These are phyloP conservation scores for Alternaria sp. DNA, from an alignment of 2,329 filamentous ascomycete genomes.

Conservation along the genomic window DNA sequence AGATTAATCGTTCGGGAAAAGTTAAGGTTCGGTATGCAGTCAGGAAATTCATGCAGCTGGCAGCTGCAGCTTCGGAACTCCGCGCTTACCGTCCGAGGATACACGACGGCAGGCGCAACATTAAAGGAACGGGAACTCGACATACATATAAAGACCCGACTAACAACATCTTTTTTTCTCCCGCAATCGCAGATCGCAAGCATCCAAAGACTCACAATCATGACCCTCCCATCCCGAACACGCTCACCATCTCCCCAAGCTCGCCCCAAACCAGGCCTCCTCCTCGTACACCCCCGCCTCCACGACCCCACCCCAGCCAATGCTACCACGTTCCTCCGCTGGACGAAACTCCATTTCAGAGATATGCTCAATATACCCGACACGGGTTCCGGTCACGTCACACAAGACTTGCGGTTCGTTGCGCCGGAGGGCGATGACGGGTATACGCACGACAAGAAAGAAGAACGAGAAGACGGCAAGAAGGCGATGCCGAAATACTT, in stretches of 20 bases:
- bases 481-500: not conserved
- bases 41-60: conserved; percentile 1
- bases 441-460: not conserved
- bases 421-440: not conserved
- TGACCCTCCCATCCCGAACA: not conserved
- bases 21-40: not conserved
- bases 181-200: not conserved
- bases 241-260: not conserved
- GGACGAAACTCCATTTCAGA: conserved; percentile 28
- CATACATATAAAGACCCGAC: not conserved
- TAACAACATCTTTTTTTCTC: not conserved
- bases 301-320: not conserved
- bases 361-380: conserved; percentile 19
- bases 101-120: not conserved
- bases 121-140: not conserved
- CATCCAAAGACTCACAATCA: not conserved
- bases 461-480: not conserved
- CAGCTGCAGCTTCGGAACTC: conserved; percentile 18
- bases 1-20: not conserved
- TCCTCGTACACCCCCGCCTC: conserved; percentile 22
- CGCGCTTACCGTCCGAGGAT: not conserved
- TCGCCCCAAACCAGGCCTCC: conserved; percentile 10
- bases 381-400: not conserved
- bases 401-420: not conserved
- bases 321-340: conserved; percentile 17